Evolutionary conservation across 1,284 basidiomycete genomes (phyloP), one percentile per base, ranked within the genome.

Genomic region (Taiwanofungus camphoratus): DNA sequence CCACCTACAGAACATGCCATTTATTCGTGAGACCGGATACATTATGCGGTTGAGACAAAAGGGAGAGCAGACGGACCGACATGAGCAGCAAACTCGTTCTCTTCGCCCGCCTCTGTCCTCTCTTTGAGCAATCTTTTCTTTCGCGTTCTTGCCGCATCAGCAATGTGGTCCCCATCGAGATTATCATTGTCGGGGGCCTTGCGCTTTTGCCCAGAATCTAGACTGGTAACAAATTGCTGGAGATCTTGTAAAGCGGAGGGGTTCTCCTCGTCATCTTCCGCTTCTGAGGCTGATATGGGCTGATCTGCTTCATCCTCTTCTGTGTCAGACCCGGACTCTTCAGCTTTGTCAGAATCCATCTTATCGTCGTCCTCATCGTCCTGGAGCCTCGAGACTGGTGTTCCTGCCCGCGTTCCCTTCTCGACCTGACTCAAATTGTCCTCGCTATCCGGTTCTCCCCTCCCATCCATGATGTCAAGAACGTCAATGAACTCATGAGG

Each of bases 121-220:
- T 93, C 91, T 44, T 76, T 70, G 27, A 89, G 58, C 2, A 83
- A 59, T 12, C 81, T 76, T 30, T 81, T 77, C 57, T 86, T 87
- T 44, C 74, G 65, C 7, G 62, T 61, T 21, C 52, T 58, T 23
- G 56, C 49, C 26, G 54, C 43, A 15, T 58, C 53, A 2, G 45
- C 52, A 6, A 54, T 53, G 13, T 65, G 66, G 4, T 61, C 65
- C 15, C 59, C 59, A 21, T 38, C 41, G 35, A 50, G 53, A 13
- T 61, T 59, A n/a, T 57, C 55, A 19, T 58, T 58, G 29, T 67
- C 65, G 9, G 68, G 60, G 0, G 76, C 74, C 63, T 90, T 91
- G 46, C 90, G 79, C 65, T 95, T 93, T 53, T 76, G 77, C 12
- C 76, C 65, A 0, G 74, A 61, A 45, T 85, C 79, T 41, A 94